Conservation (phyloP, 805 yeast genomes). For the Monosporozyma servazzii region DNA sequence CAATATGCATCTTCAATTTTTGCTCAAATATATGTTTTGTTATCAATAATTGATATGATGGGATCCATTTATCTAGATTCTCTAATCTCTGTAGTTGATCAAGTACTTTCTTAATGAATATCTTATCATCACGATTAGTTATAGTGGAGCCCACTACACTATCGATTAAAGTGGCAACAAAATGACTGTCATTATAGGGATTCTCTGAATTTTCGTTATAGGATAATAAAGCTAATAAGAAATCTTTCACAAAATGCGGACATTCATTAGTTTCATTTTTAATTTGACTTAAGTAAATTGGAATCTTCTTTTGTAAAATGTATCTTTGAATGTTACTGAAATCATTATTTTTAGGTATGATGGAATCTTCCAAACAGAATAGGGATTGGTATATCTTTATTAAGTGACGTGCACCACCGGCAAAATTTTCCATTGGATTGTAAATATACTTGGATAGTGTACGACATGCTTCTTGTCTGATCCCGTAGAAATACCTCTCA, state of each 20-base stretch:
- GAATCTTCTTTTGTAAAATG: conserved; percentile 62
- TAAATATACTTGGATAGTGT: conserved; percentile 67
- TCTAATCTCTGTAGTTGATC: conserved; percentile 66
- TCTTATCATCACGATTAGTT: conserved; percentile 27
- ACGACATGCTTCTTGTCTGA: conserved; percentile 76
- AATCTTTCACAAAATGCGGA: conserved; percentile 48
- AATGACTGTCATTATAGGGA: conserved; percentile 62
- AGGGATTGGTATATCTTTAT: conserved; percentile 57
- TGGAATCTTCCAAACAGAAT: conserved; percentile 61
- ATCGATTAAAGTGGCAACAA: conserved; percentile 48
- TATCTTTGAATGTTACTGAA: conserved; percentile 63
- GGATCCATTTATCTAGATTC: conserved; percentile 79
- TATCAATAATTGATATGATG: conserved; percentile 47
- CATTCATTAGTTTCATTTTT: conserved; percentile 55
- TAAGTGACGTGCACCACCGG: conserved; percentile 59
- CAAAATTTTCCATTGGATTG: conserved; percentile 15
- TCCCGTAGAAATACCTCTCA: conserved; percentile 75
- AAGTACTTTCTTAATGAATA: conserved; percentile 40
- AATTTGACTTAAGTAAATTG: conserved; percentile 49
- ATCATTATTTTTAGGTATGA: conserved; percentile 71
- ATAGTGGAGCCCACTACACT: conserved; percentile 39
- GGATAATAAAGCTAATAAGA: conserved; percentile 61
- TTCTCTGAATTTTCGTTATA: conserved; percentile 83
- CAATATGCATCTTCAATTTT: conserved; percentile 49
- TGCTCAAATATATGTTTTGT: conserved; percentile 48